Evolutionary conservation across 1,284 basidiomycete species (phyloP).

Genomic region (Cryptococcus sp.): DNA sequence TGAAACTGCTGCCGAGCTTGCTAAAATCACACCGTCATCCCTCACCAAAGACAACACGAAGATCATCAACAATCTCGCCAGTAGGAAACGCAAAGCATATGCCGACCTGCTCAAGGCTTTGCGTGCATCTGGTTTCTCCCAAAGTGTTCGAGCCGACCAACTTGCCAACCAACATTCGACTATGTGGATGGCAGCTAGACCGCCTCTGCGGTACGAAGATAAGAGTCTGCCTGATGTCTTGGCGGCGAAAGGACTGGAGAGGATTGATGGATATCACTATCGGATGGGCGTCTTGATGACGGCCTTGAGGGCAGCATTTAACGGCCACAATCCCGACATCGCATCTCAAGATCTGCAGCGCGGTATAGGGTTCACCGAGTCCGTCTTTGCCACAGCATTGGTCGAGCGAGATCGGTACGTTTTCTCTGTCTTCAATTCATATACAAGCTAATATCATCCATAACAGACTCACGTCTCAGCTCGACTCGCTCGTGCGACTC

Average conservation of each 20-base stretch:
- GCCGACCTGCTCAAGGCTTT: conserved; percentile 88
- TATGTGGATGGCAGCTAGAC: conserved; percentile 64
- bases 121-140: conserved; percentile 74
- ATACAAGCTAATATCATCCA: not conserved
- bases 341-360: conserved; percentile 80
- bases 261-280: conserved; percentile 68
- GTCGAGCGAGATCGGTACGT: conserved; percentile 56
- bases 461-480: conserved; percentile 9
- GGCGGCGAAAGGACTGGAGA: conserved; percentile 23
- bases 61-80: conserved; percentile 71
- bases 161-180: conserved; percentile 65
- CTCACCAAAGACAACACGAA: conserved; percentile 68
- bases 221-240: conserved; percentile 19
- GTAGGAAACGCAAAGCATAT: conserved; percentile 86
- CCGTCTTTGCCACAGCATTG: conserved; percentile 67
- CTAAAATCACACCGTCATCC: conserved; percentile 59
- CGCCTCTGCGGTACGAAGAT: conserved; percentile 20
- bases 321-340: conserved; percentile 76
- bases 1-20: conserved; percentile 64
- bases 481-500: conserved; percentile 11
- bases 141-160: conserved; percentile 70
- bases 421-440: not conserved
- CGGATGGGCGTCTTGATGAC: conserved; percentile 70
- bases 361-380: conserved; percentile 77
- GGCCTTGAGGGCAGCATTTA: conserved; percentile 65